Percentiles rank a stretch among this genome's conserved stretches.
phyloP scores from a whole-genome alignment of 2,329 filamentous ascomycete species.

The Aspergillus sergii region DNA sequence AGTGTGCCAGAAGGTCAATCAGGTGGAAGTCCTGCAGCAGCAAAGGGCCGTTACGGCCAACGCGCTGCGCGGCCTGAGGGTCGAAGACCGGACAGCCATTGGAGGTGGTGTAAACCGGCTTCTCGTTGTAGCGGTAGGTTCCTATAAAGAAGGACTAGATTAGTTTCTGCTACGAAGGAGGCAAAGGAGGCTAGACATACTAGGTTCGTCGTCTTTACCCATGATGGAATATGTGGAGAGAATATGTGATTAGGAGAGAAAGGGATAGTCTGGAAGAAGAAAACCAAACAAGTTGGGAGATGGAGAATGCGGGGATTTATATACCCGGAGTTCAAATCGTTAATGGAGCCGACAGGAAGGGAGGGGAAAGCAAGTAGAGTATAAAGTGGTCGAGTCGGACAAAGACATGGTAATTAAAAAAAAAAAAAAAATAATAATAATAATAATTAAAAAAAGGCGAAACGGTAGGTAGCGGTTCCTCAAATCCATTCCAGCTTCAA shows the following conservation, averaged over 20 bases:
- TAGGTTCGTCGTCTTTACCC: conserved; percentile 41
- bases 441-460: background rate
- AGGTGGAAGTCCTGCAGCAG: conserved; percentile 68
- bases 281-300: background rate
- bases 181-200: conserved; percentile 18
- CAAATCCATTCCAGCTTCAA: background rate
- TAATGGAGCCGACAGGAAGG: background rate
- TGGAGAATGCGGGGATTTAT: conserved; percentile 2
- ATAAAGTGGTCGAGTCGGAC: background rate
- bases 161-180: background rate
- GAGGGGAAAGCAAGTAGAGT: background rate
- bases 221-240: conserved; percentile 26
- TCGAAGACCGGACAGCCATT: conserved; percentile 62
- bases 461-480: background rate
- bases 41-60: conserved; percentile 61
- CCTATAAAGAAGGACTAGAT: conserved; percentile 25
- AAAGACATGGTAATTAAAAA: background rate
- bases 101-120: conserved; percentile 61
- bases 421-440: background rate
- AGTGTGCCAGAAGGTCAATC: conserved; percentile 60
- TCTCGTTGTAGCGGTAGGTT: conserved; percentile 58
- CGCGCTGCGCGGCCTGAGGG: conserved; percentile 55
- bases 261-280: conserved; percentile 3
- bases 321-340: background rate
- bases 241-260: conserved; percentile 11